phyloP scores from a whole-genome alignment of 768 basidiomycete genomes.

The Lactarius sp. region DNA sequence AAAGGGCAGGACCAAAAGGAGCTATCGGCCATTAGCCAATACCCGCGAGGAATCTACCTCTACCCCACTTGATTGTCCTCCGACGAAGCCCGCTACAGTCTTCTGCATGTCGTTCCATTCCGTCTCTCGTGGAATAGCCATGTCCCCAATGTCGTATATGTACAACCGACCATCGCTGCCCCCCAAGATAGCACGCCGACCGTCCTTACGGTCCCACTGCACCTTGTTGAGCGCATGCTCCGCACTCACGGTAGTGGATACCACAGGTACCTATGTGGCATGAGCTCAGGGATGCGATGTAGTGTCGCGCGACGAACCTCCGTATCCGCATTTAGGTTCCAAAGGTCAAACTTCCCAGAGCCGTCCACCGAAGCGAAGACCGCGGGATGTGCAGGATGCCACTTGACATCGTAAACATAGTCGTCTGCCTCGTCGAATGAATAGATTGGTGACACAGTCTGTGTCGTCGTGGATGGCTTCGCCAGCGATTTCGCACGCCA shows the following conservation, averaged over 20 bases:
- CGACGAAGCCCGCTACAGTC: constrained; percentile 64
- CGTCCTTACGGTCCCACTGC: constrained; percentile 92
- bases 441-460: constrained; percentile 69
- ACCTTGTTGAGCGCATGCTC: constrained; percentile 91
- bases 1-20: not conserved
- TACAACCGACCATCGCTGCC: constrained; percentile 91
- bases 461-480: constrained; percentile 58
- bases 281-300: not conserved
- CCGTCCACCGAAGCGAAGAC: constrained; percentile 93
- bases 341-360: constrained; percentile 91
- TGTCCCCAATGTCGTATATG: constrained; percentile 92
- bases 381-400: constrained; percentile 96
- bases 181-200: constrained; percentile 83
- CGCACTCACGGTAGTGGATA: constrained; percentile 77
- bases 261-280: constrained; percentile 69
- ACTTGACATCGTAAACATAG: constrained; percentile 97
- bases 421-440: constrained; percentile 98
- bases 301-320: constrained; percentile 56
- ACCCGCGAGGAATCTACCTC: constrained; percentile 31
- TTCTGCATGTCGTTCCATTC: constrained; percentile 95
- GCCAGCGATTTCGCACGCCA: constrained; percentile 82
- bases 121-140: constrained; percentile 78
- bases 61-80: constrained; percentile 40
- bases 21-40: constrained; percentile 35
- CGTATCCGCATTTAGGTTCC: constrained; percentile 96